Evolutionary conservation across 257 asterid species (phyloP).

Genomic region (Asclepias syriaca): DNA sequence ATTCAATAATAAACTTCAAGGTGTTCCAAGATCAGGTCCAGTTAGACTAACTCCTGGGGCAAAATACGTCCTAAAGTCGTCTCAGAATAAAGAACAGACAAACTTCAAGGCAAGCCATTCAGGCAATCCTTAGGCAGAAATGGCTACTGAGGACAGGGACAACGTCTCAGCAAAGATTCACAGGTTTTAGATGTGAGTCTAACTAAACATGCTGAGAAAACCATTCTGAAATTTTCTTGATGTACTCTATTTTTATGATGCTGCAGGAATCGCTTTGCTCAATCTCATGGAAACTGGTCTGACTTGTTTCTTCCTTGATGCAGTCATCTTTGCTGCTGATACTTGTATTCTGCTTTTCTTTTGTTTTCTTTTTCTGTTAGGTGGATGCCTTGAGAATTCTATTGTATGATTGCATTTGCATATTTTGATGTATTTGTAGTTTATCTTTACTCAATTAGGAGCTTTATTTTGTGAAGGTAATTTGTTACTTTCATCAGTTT

Average conservation of each 20-base stretch:
- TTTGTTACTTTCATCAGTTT: not conserved
- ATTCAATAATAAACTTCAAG: slow-evolving; percentile 14
- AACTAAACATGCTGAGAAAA: not conserved
- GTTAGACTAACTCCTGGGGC: slow-evolving; percentile 38
- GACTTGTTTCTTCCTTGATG: not conserved
- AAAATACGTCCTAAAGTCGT: slow-evolving; percentile 38
- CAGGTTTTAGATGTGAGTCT: slow-evolving; percentile 28
- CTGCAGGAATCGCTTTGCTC: slow-evolving; percentile 8
- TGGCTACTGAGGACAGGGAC: slow-evolving; percentile 21
- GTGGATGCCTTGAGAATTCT: not conserved
- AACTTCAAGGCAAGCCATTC: slow-evolving; percentile 26
- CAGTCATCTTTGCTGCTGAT: not conserved
- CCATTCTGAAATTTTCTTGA: not conserved
- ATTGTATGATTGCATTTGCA: not conserved
- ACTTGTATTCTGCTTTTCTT: not conserved
- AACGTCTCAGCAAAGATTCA: slow-evolving; percentile 21
- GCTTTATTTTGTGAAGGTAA: not conserved
- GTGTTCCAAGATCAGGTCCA: slow-evolving; percentile 31
- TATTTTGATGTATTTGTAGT: not conserved
- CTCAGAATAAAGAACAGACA: slow-evolving; percentile 27
- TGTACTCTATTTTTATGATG: not conserved
- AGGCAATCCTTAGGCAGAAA: slow-evolving; percentile 22
- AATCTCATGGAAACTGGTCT: not conserved
- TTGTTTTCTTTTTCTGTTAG: too few species aligned
- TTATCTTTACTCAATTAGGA: not conserved